Evolutionary conservation across 2,329 filamentous ascomycete genomes (phyloP).

Genomic region (Penicillium olsonii): DNA sequence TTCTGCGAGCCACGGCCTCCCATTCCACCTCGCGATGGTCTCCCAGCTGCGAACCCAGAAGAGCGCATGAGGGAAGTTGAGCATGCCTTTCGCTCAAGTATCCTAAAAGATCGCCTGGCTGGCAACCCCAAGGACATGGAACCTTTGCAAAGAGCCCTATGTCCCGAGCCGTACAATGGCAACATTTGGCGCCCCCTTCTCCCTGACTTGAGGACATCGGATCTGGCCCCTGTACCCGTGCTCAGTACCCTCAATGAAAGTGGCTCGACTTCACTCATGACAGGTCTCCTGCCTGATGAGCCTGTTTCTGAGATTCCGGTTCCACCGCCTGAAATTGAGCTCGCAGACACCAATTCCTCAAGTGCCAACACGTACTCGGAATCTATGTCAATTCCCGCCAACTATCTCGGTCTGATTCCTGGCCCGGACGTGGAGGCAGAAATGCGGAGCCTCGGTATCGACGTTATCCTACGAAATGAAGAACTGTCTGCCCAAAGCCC

Average conservation of each 20-base stretch:
- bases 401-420: too few species aligned
- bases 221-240: neutral
- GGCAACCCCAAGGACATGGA: neutral
- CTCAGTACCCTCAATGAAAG: neutral
- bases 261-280: neutral
- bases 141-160: neutral
- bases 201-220: neutral
- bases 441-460: too few species aligned
- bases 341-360: too few species aligned
- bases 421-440: too few species aligned
- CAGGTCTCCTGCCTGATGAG: neutral
- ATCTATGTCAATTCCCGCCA: too few species aligned
- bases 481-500: too few species aligned
- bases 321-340: too few species aligned
- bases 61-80: constrained; percentile 3
- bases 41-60: neutral
- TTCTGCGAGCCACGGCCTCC: neutral
- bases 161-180: neutral
- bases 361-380: too few species aligned
- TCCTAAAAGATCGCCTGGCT: neutral
- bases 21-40: neutral
- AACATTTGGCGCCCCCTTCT: constrained; percentile 7
- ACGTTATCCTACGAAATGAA: too few species aligned
- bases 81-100: neutral
- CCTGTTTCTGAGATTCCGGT: neutral